Conservation (phyloP, 1,139 yeast species). For the Pneumocystis oryctolagi region DNA sequence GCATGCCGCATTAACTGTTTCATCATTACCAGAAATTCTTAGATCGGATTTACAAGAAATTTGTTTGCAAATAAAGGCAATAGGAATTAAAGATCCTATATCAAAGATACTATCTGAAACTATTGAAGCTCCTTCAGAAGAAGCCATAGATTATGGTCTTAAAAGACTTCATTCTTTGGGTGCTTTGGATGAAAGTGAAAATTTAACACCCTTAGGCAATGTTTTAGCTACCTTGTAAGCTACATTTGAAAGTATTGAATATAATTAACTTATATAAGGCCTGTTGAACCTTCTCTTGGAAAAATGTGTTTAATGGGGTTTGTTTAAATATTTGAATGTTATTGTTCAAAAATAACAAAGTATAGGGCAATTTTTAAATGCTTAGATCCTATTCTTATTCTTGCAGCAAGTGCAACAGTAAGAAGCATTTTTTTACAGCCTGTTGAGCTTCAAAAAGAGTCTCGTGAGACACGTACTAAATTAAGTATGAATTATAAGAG, state of each 20-base stretch:
- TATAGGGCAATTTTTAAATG: constrained; percentile 15
- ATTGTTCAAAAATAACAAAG: not conserved
- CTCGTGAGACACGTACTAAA: constrained; percentile 3
- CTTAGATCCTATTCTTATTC: constrained; percentile 15
- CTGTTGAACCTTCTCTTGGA: constrained; percentile 62
- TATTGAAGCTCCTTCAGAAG: constrained; percentile 49
- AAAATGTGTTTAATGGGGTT: constrained; percentile 38
- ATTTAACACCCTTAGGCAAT: constrained; percentile 46
- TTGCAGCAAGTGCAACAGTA: constrained; percentile 14
- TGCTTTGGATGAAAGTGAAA: constrained; percentile 30
- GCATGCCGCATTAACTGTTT: constrained; percentile 34
- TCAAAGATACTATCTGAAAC: constrained; percentile 43
- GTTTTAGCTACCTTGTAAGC: constrained; percentile 14
- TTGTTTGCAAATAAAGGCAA: constrained; percentile 59
- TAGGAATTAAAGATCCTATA: constrained; percentile 54
- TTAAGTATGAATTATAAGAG: constrained; percentile 10
- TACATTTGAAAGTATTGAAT: not conserved
- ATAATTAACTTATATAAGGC: constrained; percentile 46
- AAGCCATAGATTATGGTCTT: constrained; percentile 41
- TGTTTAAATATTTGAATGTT: not conserved
- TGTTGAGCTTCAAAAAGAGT: constrained; percentile 8
- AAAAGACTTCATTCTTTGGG: constrained; percentile 48
- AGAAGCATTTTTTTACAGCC: constrained; percentile 14
- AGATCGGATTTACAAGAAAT: constrained; percentile 58
- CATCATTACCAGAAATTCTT: constrained; percentile 66